Conservation (phyloP, 2,329 filamentous ascomycete genomes). For the Beauveria bassiana region DNA sequence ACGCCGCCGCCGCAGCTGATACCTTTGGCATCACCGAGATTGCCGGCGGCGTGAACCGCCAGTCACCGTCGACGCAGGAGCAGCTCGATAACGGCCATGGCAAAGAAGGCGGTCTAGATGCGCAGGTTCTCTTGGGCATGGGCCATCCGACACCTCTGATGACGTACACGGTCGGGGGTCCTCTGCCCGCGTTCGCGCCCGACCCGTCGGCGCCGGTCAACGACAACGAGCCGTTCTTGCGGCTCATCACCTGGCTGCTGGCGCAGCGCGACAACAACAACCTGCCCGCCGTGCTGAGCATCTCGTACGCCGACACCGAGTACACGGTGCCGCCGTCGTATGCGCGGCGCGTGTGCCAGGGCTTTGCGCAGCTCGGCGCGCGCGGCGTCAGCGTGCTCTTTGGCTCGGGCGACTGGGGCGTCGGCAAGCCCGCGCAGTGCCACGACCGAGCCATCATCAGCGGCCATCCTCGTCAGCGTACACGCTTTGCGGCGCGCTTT, state of each 20-base stretch:
- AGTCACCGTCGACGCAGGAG: not conserved
- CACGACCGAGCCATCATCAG: not conserved
- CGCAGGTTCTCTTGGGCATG: not conserved
- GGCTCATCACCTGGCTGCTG: conserved; percentile 4
- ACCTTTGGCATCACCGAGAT: not conserved
- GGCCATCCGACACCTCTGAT: not conserved
- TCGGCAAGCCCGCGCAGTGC: not conserved
- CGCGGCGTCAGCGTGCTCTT: conserved; percentile 7
- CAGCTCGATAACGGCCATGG: not conserved
- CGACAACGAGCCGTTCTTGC: conserved; percentile 8
- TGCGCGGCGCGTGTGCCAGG: conserved; percentile 3
- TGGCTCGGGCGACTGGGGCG: conserved; percentile 8
- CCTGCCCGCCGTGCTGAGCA: conserved; percentile 1
- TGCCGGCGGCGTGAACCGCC: not conserved
- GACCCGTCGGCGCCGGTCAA: not conserved
- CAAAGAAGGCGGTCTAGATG: conserved; percentile 3
- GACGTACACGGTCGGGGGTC: not conserved
- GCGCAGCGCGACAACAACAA: not conserved
- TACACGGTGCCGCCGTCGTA: conserved; percentile 6
- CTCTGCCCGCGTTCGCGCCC: not conserved
- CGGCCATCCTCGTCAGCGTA: not conserved
- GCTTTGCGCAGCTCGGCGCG: conserved; percentile 9
- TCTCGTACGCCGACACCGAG: conserved; percentile 8
- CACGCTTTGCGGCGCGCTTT: conserved; percentile 8
- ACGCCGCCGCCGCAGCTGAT: not conserved